These are phyloP conservation scores for Setaria italica DNA, from an alignment of 202 grass and related monocot genomes.

Conservation along the genomic window DNA sequence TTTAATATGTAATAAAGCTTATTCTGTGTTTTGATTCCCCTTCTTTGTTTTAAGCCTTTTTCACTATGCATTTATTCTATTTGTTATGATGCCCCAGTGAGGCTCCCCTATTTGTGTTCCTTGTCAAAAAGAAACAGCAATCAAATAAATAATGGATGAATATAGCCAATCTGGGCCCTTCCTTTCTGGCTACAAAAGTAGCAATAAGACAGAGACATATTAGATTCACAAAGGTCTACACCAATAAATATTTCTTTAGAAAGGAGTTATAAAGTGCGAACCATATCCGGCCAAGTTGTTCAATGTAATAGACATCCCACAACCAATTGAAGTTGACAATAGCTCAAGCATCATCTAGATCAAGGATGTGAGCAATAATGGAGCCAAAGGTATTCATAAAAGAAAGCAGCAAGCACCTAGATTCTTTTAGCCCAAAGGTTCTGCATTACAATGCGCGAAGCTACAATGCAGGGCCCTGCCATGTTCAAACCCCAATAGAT, in stretches of 20 bases:
- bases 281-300: constrained; percentile 36
- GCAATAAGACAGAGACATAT: background rate
- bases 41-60: background rate
- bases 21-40: background rate
- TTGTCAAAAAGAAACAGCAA: background rate
- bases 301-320: constrained; percentile 34
- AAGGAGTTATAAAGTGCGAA: constrained; percentile 22
- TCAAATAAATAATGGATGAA: background rate
- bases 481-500: constrained; percentile 6
- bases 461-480: constrained; percentile 6
- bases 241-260: constrained; percentile 14
- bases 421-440: constrained; percentile 3
- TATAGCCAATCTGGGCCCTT: background rate
- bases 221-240: constrained; percentile 13
- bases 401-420: constrained; percentile 42
- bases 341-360: constrained; percentile 38
- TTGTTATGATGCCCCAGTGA: constrained; percentile 32
- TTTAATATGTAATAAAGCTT: background rate
- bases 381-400: background rate
- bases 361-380: constrained; percentile 39
- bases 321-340: constrained; percentile 31
- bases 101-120: background rate
- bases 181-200: constrained; percentile 30
- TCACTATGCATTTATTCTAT: background rate
- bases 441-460: background rate